phyloP scores from a whole-genome alignment of 495 filamentous ascomycete species.

The Endocarpon pusillum region DNA sequence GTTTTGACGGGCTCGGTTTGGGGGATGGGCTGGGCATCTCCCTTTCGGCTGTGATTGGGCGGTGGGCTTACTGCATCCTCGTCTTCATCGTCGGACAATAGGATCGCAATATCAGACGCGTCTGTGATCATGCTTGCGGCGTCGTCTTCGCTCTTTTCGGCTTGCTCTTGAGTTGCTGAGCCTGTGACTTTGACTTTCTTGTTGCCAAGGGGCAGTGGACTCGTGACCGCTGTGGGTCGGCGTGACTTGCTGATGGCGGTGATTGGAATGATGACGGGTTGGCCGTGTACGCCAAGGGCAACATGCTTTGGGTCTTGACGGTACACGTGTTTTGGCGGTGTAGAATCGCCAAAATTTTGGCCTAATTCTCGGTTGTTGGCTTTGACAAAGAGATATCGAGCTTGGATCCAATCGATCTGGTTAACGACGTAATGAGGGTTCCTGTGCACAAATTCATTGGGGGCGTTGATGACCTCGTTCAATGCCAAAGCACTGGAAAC shows the following conservation, averaged over 20 bases:
- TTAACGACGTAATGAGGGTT: constrained; percentile 53
- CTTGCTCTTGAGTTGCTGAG: constrained; percentile 7
- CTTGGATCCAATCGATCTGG: constrained; percentile 78
- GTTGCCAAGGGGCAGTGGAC: constrained; percentile 3
- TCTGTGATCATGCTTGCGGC: constrained; percentile 32
- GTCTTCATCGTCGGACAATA: constrained; percentile 21
- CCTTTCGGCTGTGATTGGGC: constrained; percentile 10
- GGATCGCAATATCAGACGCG: constrained; percentile 30
- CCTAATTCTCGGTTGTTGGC: background rate
- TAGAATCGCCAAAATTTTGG: constrained; percentile 7
- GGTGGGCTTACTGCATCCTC: constrained; percentile 9
- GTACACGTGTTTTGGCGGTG: constrained; percentile 21
- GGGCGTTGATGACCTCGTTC: constrained; percentile 75
- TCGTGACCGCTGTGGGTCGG: constrained; percentile 5
- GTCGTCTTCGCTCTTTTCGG: constrained; percentile 13
- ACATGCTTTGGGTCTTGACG: constrained; percentile 36
- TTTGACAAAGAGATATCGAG: constrained; percentile 68
- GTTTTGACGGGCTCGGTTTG: constrained; percentile 21
- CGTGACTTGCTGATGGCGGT: constrained; percentile 28
- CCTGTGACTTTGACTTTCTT: constrained; percentile 9
- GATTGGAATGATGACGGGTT: constrained; percentile 29
- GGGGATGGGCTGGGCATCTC: constrained; percentile 15
- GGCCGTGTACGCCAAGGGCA: constrained; percentile 20
- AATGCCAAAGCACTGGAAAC: constrained; percentile 48
- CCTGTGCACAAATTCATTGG: constrained; percentile 36